Base-by-base conservation (phyloP, 1,139 yeast genomes). In the Candida sojae region DNA sequence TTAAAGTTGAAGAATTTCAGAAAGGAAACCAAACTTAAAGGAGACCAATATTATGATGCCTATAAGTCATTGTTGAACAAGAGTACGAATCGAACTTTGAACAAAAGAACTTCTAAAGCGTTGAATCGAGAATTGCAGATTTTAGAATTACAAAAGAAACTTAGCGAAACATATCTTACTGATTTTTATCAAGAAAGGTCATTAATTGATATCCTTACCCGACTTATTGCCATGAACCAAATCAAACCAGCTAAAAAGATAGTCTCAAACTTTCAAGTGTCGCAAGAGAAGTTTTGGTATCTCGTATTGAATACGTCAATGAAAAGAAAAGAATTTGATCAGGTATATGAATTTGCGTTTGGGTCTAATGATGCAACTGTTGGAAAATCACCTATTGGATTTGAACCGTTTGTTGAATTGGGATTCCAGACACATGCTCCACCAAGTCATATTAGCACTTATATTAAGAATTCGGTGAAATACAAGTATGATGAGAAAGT, bases 311-410 rank as follows among this genome's bases (percentile, higher is more conserved):
- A 79, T 23, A 78, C 80, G 0, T 74, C 82, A 45, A 72, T 83
- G 1, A 67, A 73, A 11, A 59, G 73, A 2, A 73, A 79, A 6
- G 83, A 84, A 44, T 88, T 87, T 72, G 88, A 84, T 29, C 83
- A 81, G 43, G 64, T 92, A 34, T 80, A 71, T 51, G 75, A 74
- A 49, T 78, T 79, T 55, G 64, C 72, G 29, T 61, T 69, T 6
- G 63, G 76, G 8, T 51, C 65, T 3, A 53, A 58, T 5, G 53
- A 55, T 35, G 60, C 61, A 33, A 52, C 57, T 1, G 48, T 53
- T n/a, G 74, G 76, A 48, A 83, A 80, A 56, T 79, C 95, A 0
- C 90, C 92, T 0, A 86, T 90, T 48, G 95, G 95, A 0, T 87
- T 84, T 54, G 77, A 76, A 53, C 83, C 86, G 1, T 83, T 90